phyloP scores from a whole-genome alignment of 2,329 filamentous ascomycete species.

The Fusarium nurragi region DNA sequence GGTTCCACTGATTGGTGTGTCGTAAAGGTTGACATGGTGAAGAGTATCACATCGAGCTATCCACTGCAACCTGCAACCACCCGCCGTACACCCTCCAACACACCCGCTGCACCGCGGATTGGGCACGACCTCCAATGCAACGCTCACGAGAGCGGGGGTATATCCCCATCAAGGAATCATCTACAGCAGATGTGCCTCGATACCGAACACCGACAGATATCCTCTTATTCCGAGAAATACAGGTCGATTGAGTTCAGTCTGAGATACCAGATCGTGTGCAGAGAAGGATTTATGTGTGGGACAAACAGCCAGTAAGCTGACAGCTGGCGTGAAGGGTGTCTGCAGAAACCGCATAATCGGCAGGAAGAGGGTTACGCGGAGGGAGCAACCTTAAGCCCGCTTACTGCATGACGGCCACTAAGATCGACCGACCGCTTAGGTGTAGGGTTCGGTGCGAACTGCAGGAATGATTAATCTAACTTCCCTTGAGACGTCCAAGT shows the following conservation, averaged over 20 bases:
- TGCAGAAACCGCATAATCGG: not conserved
- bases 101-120: slow-evolving; percentile 13
- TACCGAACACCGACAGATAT: slow-evolving; percentile 30
- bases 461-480: not conserved
- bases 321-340: not conserved
- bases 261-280: not conserved
- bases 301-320: slow-evolving; percentile 10
- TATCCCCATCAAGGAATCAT: slow-evolving; percentile 19
- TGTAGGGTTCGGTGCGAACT: not conserved
- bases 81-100: slow-evolving; percentile 22
- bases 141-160: not conserved
- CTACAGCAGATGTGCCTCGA: not conserved
- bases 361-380: slow-evolving; percentile 10
- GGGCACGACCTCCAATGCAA: slow-evolving; percentile 9
- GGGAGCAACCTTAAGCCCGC: not conserved
- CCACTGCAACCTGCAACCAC: slow-evolving; percentile 1
- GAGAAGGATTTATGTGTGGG: not conserved
- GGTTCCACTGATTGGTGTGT: not conserved
- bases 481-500: not conserved
- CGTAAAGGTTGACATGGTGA: not conserved
- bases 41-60: not conserved
- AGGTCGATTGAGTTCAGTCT: not conserved
- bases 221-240: slow-evolving; percentile 7
- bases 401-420: not conserved
- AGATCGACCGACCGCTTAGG: slow-evolving; percentile 1